Base-by-base conservation (phyloP, 371 early-diverging fungal genomes). In the Mortierella sp. region DNA sequence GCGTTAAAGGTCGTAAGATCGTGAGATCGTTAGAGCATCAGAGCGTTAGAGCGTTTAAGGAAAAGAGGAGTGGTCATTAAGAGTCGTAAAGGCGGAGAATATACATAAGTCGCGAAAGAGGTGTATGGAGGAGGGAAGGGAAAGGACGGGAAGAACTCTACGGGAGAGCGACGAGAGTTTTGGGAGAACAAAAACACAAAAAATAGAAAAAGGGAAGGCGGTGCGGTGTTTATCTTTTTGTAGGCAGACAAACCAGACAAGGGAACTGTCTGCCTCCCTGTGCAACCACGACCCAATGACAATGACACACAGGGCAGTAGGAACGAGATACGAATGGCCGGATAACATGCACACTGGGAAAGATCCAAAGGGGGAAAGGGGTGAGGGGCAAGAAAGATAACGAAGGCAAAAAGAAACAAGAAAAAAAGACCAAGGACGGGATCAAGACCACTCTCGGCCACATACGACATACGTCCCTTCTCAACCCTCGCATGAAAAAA, bases 221-320 rank as follows among this genome's bases (percentile, higher is more conserved):
- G n/a, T 69, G 57, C n/a, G 71, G 72, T 46, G 57, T 53, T 37
- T 43, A 69, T 69, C 79, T 61, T 51, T 71, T 57, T 73, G 73
- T 73, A 73, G 61, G 21, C 40, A 64, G 64, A 64, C 34, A 34
- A 64, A 76, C 55, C n/a, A 54, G 59, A n/a, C 73, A 48, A 48
- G 26, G 53, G n/a, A 14, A 21, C 37, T 19, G 34, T 28, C 37
- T 24, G 28, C 8, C 2, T 34, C 19, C 64, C 64, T 64, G 64
- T 64, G 64, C 64, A 37, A 64, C 64, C 16, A 64, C 3, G 37
- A 40, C 31, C 61, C 37, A 61, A 34, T 61, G 61, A 61, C 13
- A 46, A 46, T 46, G 48, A 46, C 48, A 46, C 34, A 61, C 64
- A 50, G 26, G 44, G 14, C 24, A 61, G 54, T 28, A n/a, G n/a